Evolutionary conservation across 192 early-diverging fungal genomes (phyloP), one percentile per base, ranked within the genome.

Genomic region (Paraglomus brasilianum): DNA sequence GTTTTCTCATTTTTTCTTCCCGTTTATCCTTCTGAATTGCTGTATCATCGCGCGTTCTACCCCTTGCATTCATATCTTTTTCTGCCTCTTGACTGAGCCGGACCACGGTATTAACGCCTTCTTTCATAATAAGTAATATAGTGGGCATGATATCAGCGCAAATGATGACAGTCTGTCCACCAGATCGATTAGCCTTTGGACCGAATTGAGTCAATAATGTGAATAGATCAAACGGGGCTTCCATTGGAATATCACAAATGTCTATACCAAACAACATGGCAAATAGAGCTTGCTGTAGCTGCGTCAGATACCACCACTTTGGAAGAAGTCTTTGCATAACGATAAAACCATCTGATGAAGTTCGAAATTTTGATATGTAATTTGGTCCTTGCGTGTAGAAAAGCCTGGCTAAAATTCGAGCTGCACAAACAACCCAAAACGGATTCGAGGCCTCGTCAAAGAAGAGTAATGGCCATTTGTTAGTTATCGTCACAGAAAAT

Each of bases 391-490:
- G 80, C 1, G 77, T 71, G 38, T 60, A 69, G 9, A 80, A 65
- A 14, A 89, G 45, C 30, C 79, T 73, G 1, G 77, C 74, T 49
- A 89, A 61, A 24, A 89, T 86, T 9, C 83, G 72, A 46, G 76
- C 63, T 0, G 86, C 75, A 46, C 82, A 70, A 19, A 88, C 80
- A 8, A 86, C 85, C 10, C 85, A 83, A 13, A 72, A 81, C 4
- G 81, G 75, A 40, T 89, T 81, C 10, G 79, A 55, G 36, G 76
- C 68, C n/a, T 77, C 77, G 30, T 77, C 78, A 66, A 89, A 81
- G 55, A 88, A 88, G 10, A 87, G 73, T 19, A 87, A 57, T 5
- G 88, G 77, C 88, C 88, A 89, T 72, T 84, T 83, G 73, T 78
- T 84, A 11, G 87, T 85, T 14, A 89, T 81, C 0, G 80, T 82